phyloP scores from a whole-genome alignment of 768 basidiomycete species.

The Clitopilus hobsonii region DNA sequence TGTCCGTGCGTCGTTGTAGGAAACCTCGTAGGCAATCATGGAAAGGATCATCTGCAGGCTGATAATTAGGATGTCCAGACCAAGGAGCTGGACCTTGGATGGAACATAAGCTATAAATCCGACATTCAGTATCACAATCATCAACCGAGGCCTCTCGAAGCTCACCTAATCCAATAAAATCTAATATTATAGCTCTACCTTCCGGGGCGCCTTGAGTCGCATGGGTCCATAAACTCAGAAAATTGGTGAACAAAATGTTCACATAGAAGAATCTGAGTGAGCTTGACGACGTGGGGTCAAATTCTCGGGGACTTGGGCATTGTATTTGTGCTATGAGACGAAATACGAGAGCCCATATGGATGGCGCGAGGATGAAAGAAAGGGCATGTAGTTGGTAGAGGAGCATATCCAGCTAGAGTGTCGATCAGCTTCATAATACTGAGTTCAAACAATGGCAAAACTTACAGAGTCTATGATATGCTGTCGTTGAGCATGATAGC shows the following conservation, averaged over 20 bases:
- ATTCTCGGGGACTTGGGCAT: conserved; percentile 61
- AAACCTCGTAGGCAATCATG: conserved; percentile 64
- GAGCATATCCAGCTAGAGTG: conserved; percentile 57
- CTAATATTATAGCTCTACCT: conserved; percentile 63
- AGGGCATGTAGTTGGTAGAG: conserved; percentile 70
- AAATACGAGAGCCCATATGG: conserved; percentile 49
- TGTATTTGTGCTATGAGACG: conserved; percentile 60
- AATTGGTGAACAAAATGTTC: conserved; percentile 54
- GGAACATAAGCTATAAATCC: conserved; percentile 45
- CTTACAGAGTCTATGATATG: conserved; percentile 67
- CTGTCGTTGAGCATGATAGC: conserved; percentile 61
- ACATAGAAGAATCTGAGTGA: conserved; percentile 68
- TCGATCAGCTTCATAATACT: conserved; percentile 5
- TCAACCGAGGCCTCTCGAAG: conserved; percentile 4
- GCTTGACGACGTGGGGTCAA: conserved; percentile 44
- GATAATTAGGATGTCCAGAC: conserved; percentile 65
- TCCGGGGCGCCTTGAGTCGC: conserved; percentile 44
- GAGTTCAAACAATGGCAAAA: conserved; percentile 7
- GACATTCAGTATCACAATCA: not conserved
- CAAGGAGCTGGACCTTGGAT: conserved; percentile 61
- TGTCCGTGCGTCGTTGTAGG: conserved; percentile 23
- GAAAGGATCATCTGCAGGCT: conserved; percentile 62
- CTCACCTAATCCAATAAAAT: conserved; percentile 77
- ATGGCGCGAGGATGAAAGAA: conserved; percentile 75
- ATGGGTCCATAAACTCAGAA: conserved; percentile 60